phyloP scores from a whole-genome alignment of 495 filamentous ascomycete species.

The Penicillium taxi region DNA sequence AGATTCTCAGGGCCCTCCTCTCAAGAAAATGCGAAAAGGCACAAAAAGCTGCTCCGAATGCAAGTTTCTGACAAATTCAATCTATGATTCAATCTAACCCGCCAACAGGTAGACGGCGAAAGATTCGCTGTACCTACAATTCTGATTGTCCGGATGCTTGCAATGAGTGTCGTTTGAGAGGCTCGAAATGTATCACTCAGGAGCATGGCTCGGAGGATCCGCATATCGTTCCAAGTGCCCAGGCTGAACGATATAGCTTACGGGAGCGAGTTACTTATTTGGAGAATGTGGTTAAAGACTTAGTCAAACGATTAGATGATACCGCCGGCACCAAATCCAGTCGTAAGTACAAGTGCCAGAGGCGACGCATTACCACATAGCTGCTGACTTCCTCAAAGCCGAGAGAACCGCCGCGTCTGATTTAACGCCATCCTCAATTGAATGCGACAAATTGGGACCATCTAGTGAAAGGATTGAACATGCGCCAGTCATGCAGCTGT shows the following conservation, averaged over 20 bases:
- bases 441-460: constrained; percentile 16
- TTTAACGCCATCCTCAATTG: constrained; percentile 7
- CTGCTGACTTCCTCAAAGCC: constrained; percentile 6
- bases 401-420: not conserved
- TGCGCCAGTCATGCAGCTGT: constrained; percentile 35
- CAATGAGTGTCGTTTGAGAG: constrained; percentile 31
- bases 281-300: constrained; percentile 25
- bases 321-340: constrained; percentile 1
- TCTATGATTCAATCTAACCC: not conserved
- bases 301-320: constrained; percentile 22
- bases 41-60: constrained; percentile 37
- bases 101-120: constrained; percentile 30
- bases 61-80: constrained; percentile 9
- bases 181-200: constrained; percentile 28
- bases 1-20: constrained; percentile 22
- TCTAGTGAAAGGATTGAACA: constrained; percentile 26
- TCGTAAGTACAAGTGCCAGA: constrained; percentile 2
- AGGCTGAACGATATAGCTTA: constrained; percentile 27
- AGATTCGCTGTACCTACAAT: constrained; percentile 33
- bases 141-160: constrained; percentile 22
- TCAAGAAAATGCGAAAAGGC: constrained; percentile 34
- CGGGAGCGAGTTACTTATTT: constrained; percentile 32
- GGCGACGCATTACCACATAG: too few relatives aligned
- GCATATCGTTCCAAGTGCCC: constrained; percentile 1
- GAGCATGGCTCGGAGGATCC: constrained; percentile 18